phyloP scores from a whole-genome alignment of 306 rosid species.

The Cucumis melo region DNA sequence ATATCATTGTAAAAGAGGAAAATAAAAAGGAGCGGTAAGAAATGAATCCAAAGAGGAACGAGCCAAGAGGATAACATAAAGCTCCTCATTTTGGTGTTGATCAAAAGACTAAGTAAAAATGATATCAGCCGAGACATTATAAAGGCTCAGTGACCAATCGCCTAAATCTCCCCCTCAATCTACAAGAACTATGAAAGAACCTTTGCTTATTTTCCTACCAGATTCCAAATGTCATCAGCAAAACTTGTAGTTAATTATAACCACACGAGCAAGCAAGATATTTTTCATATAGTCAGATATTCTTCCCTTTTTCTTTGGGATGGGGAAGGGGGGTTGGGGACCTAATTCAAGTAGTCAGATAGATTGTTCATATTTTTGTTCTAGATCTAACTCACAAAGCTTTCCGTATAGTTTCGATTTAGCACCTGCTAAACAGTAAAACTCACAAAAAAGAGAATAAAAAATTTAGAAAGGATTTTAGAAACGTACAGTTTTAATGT shows the following conservation, averaged over 20 bases:
- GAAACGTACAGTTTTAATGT: conserved; percentile 57
- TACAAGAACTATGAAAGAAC: not conserved
- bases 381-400: not conserved
- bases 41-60: not conserved
- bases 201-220: not conserved
- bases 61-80: not conserved
- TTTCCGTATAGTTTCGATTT: not conserved
- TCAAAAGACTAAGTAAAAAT: not conserved
- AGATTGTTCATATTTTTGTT: not conserved
- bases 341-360: no score
- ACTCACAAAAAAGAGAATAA: not conserved
- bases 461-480: not conserved
- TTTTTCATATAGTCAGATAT: not conserved
- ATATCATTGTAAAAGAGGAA: not conserved
- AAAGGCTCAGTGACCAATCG: not conserved
- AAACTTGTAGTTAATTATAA: not conserved
- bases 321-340: not conserved
- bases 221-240: not conserved
- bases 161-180: not conserved
- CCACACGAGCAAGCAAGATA: not conserved
- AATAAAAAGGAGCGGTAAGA: not conserved
- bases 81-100: not conserved
- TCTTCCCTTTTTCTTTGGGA: not conserved
- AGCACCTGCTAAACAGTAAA: not conserved
- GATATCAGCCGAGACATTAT: not conserved